Conservation (phyloP, 1,284 basidiomycete genomes). For the Lignosus rhinocerotis region DNA sequence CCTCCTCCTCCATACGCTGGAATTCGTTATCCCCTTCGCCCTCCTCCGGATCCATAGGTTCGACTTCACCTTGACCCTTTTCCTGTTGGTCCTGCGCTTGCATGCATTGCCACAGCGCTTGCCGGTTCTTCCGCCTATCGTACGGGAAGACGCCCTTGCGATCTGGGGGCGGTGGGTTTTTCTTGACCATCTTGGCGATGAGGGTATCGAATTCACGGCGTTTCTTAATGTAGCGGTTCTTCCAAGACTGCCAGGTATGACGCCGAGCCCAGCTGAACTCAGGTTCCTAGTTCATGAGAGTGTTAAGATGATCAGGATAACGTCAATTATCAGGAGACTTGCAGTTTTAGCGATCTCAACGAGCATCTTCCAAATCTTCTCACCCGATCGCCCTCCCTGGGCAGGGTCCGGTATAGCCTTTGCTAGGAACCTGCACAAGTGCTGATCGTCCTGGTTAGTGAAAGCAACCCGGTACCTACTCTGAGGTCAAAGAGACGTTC, state of each 20-base stretch:
- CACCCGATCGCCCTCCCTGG: constrained; percentile 67
- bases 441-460: constrained; percentile 65
- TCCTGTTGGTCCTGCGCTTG: background rate
- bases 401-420: constrained; percentile 65
- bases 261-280: constrained; percentile 56
- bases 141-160: constrained; percentile 25
- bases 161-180: constrained; percentile 30
- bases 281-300: background rate
- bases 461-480: constrained; percentile 52
- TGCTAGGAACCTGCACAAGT: constrained; percentile 70
- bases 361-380: constrained; percentile 62
- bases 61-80: background rate
- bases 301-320: background rate
- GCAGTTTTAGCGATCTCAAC: background rate
- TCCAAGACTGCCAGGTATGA: constrained; percentile 78
- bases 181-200: constrained; percentile 56
- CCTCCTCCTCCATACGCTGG: background rate
- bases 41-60: background rate
- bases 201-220: constrained; percentile 51
- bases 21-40: constrained; percentile 1
- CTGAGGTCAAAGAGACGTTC: constrained; percentile 34
- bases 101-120: background rate
- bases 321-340: too few relatives aligned
- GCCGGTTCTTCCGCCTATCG: constrained; percentile 5
- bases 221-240: constrained; percentile 75